Percentiles rank a stretch among this genome's conserved stretches.
Evolutionary conservation across 176 grass and related monocot genomes (phyloP).

Genomic region (Avena sativa): DNA sequence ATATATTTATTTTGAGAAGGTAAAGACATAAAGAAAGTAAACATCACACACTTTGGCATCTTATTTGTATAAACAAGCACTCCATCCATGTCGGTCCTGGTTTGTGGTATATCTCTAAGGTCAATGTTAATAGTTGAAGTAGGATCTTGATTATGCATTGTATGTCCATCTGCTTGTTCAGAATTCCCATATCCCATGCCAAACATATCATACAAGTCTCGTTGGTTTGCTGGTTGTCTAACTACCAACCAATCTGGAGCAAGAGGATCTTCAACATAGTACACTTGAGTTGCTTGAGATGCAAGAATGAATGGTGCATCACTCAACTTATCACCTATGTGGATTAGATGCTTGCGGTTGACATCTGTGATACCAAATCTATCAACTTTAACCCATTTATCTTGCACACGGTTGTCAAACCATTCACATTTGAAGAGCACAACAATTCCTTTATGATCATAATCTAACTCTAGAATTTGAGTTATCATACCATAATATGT

Average conservation of each 20-base stretch:
- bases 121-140: background rate
- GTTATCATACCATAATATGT: background rate
- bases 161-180: too few relatives aligned
- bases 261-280: constrained; percentile 9
- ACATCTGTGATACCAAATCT: background rate
- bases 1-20: background rate
- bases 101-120: background rate
- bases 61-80: background rate
- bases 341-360: background rate
- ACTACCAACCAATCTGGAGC: background rate
- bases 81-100: background rate
- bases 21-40: background rate
- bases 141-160: background rate
- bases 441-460: background rate
- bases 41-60: background rate
- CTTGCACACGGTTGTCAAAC: background rate
- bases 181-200: background rate
- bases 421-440: background rate
- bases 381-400: background rate
- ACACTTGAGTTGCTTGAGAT: constrained; percentile 2
- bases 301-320: constrained; percentile 5
- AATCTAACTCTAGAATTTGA: background rate
- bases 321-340: background rate
- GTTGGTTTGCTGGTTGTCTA: background rate
- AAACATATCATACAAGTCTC: constrained; percentile 1